Percentiles rank a stretch among this genome's conserved stretches.
These are phyloP conservation scores for Ephemerocybe angulata DNA, from an alignment of 768 basidiomycete species.

Conservation along the genomic window DNA sequence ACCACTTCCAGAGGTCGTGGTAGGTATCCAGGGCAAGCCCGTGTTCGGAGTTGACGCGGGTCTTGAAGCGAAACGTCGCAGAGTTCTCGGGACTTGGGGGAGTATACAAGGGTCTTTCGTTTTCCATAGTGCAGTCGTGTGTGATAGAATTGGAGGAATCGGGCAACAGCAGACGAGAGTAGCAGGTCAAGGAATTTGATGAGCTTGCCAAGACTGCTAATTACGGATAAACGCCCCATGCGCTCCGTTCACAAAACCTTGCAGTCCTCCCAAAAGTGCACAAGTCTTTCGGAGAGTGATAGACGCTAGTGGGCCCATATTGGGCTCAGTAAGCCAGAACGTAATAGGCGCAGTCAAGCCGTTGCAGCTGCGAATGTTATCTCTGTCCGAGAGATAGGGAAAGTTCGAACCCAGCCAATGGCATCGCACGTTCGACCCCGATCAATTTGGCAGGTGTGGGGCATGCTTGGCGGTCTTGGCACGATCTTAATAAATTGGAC, in stretches of 20 bases:
- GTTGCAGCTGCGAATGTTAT: background rate
- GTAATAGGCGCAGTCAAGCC: background rate
- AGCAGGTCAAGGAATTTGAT: no score
- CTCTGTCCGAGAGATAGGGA: background rate
- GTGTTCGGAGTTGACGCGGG: conserved; percentile 46
- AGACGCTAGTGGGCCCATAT: no score
- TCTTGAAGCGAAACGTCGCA: conserved; percentile 47
- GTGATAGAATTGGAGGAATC: conserved; percentile 7
- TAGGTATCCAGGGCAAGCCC: conserved; percentile 48
- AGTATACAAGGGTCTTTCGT: conserved; percentile 36
- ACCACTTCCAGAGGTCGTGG: conserved; percentile 66
- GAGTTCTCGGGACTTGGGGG: conserved; percentile 41
- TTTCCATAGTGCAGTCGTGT: conserved; percentile 4
- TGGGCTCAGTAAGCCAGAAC: no score
- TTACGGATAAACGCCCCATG: background rate
- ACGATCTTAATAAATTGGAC: no score
- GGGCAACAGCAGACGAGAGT: background rate
- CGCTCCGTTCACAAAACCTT: no score
- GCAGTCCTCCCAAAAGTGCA: no score
- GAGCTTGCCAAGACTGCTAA: no score
- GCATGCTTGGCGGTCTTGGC: no score
- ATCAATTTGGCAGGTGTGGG: no score
- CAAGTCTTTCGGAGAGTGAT: no score
- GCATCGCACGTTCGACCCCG: conserved; percentile 23
- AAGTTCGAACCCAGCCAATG: background rate